These are phyloP conservation scores for Nasturtium officinale DNA, from an alignment of 345 rosid genomes.

Conservation along the genomic window DNA sequence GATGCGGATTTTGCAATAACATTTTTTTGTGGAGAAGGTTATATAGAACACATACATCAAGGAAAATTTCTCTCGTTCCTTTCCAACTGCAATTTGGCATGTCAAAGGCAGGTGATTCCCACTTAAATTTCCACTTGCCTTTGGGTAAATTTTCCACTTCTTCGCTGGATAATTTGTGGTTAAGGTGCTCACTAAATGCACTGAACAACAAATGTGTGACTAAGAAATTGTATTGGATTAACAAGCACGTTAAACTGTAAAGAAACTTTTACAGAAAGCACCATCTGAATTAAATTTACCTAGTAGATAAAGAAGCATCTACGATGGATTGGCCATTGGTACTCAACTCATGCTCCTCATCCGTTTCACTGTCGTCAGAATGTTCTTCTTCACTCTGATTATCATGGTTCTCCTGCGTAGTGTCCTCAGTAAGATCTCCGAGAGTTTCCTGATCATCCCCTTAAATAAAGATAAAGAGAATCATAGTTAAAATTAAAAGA, in stretches of 20 bases:
- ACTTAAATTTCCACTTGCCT: constrained; percentile 66
- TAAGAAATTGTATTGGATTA: background rate
- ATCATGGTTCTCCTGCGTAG: constrained; percentile 39
- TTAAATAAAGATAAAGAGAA: constrained; percentile 34
- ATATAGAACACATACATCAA: constrained; percentile 53
- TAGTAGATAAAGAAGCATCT: constrained; percentile 39
- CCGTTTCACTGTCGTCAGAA: constrained; percentile 46
- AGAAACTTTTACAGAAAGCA: constrained; percentile 3
- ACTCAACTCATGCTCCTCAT: constrained; percentile 49
- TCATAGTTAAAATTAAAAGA: background rate
- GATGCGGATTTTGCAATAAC: background rate
- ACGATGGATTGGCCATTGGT: constrained; percentile 38
- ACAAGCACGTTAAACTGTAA: background rate
- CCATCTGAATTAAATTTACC: constrained; percentile 45
- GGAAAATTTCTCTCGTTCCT: constrained; percentile 66
- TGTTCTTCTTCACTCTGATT: constrained; percentile 51
- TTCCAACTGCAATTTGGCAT: constrained; percentile 73
- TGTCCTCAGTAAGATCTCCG: constrained; percentile 37
- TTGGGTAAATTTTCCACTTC: constrained; percentile 56
- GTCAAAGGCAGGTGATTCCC: constrained; percentile 71
- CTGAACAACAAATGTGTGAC: constrained; percentile 46
- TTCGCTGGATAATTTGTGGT: constrained; percentile 55
- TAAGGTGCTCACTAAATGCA: constrained; percentile 67
- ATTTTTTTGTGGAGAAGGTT: background rate
- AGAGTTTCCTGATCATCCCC: constrained; percentile 45